Evolutionary conservation across 2,329 filamentous ascomycete species (phyloP).

Genomic region (Trichoderma semiorbis): DNA sequence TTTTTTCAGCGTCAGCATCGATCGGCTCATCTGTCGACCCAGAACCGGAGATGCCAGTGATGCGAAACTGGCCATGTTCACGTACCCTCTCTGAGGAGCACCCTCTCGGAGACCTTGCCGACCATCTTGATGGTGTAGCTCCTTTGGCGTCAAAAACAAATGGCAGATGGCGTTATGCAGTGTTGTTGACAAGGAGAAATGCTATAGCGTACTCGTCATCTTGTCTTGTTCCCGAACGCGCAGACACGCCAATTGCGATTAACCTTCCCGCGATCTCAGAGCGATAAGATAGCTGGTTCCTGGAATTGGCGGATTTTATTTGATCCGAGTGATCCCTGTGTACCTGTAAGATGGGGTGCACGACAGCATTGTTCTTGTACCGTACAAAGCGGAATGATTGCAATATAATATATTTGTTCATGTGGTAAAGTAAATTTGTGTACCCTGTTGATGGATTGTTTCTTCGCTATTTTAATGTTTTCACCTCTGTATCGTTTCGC

Average conservation of each 20-base stretch:
- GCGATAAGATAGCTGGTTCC: conserved; percentile 12
- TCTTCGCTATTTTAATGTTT: not conserved
- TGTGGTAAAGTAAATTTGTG: not conserved
- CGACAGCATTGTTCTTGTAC: not conserved
- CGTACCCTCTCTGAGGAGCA: conserved; percentile 60
- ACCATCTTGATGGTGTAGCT: conserved; percentile 46
- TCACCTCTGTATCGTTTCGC: not conserved
- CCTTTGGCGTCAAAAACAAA: conserved; percentile 25
- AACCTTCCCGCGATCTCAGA: conserved; percentile 13
- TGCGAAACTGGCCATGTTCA: conserved; percentile 13
- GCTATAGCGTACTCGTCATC: conserved; percentile 11
- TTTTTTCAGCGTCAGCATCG: not conserved
- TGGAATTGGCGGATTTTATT: conserved; percentile 1
- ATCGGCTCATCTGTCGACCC: not conserved
- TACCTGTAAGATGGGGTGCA: not conserved
- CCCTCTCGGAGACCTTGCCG: conserved; percentile 62
- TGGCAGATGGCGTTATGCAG: not conserved
- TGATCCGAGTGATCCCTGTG: not conserved
- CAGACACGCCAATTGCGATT: conserved; percentile 12
- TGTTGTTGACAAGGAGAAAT: not conserved
- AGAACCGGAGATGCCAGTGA: not conserved
- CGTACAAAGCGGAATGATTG: not conserved
- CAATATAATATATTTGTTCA: not conserved
- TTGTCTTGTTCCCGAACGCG: conserved; percentile 4
- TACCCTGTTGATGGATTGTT: not conserved